Percentiles rank a stretch among this genome's conserved stretches.
These are phyloP conservation scores for Quercus tomentella DNA, from an alignment of 331 rosid species.

Conservation along the genomic window DNA sequence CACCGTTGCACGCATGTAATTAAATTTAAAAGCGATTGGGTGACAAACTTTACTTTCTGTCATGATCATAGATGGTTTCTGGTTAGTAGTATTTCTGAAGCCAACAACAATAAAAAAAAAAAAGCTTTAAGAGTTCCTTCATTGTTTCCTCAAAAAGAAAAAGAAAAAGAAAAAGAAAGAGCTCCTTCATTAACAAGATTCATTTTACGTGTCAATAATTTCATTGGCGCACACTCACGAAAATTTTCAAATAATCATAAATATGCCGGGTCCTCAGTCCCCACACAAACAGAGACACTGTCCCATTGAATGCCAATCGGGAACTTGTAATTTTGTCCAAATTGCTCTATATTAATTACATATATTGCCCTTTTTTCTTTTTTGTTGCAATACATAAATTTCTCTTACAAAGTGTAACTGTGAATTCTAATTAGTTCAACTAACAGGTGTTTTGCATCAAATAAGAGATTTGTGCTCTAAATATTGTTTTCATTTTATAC, in stretches of 20 bases:
- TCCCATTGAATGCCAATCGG: too few relatives aligned
- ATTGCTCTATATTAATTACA: too few relatives aligned
- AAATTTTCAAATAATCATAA: background rate
- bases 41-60: background rate
- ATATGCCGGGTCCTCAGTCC: background rate
- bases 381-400: too few relatives aligned
- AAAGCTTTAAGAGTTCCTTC: too few relatives aligned
- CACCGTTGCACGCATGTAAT: background rate
- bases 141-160: too few relatives aligned
- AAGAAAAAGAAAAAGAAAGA: background rate
- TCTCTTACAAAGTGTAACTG: rapidly evolving
- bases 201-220: background rate
- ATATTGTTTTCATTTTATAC: too few relatives aligned
- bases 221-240: background rate
- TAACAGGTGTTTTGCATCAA: rapidly evolving
- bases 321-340: too few relatives aligned
- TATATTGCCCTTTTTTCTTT: too few relatives aligned
- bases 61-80: background rate
- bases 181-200: constrained; percentile 1
- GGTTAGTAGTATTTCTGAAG: background rate
- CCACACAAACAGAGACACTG: too few relatives aligned
- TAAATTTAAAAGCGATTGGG: background rate
- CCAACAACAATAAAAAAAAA: too few relatives aligned
- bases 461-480: too few relatives aligned
- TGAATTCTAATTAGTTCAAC: rapidly evolving